Evolutionary conservation across 1,139 yeast species (phyloP).

Genomic region (Pichia sp.): DNA sequence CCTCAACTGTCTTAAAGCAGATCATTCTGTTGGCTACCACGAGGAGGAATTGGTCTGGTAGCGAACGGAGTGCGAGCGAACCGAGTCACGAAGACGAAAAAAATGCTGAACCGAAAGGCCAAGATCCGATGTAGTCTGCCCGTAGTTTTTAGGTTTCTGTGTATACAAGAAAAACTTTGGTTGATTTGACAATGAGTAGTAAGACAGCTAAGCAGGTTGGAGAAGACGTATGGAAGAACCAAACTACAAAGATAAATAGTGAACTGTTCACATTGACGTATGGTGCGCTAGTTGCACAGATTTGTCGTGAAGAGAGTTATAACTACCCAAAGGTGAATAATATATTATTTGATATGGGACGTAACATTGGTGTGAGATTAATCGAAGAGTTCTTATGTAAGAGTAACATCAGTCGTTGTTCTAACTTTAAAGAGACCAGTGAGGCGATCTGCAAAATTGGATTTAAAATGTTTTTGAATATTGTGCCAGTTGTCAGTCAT

Average conservation of each 20-base stretch:
- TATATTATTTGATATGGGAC: conserved; percentile 89
- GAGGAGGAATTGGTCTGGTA: conserved; percentile 31
- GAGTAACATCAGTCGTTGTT: conserved; percentile 77
- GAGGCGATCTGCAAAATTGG: conserved; percentile 83
- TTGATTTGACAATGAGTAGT: too few relatives aligned
- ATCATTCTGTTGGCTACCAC: conserved; percentile 25
- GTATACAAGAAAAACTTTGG: too few relatives aligned
- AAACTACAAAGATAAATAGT: conserved; percentile 83
- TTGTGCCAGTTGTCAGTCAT: conserved; percentile 58
- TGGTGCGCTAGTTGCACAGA: conserved; percentile 91
- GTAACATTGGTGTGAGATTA: conserved; percentile 83
- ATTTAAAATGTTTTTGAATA: conserved; percentile 79
- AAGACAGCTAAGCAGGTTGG: conserved; percentile 29
- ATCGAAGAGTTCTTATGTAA: conserved; percentile 91
- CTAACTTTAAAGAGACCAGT: conserved; percentile 74
- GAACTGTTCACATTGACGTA: conserved; percentile 89
- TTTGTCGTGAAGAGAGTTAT: conserved; percentile 73
- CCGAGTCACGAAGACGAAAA: too few relatives aligned
- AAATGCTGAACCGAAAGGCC: too few relatives aligned
- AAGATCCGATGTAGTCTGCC: neutral
- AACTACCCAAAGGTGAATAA: conserved; percentile 74
- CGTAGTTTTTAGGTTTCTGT: neutral
- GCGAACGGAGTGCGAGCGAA: neutral
- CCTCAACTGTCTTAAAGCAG: conserved; percentile 20
- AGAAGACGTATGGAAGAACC: conserved; percentile 90